Evolutionary conservation across 2,329 filamentous ascomycete genomes (phyloP), one percentile per base, ranked within the genome.

Genomic region (Aspergillus caelatus): DNA sequence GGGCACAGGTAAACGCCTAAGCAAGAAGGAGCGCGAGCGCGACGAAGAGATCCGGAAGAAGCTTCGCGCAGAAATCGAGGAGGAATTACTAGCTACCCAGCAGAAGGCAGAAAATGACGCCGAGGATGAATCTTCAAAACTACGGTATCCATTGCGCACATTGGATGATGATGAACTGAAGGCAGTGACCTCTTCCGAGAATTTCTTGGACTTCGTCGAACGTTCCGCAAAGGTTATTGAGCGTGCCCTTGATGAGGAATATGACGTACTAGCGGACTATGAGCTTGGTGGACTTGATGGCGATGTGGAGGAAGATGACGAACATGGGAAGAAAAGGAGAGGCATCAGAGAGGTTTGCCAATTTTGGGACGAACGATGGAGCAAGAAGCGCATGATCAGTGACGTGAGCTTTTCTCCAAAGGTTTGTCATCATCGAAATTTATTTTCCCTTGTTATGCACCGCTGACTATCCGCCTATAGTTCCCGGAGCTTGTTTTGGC

Each of bases 211-310:
- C 71, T 99, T 99, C 74, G 88, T 99, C 34, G 95, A 99, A 73
- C 88, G 93, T 70, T 97, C 94, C 26, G 96, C 93, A 62, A 99
- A 98, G 79, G 94, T 99, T 56, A 94, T 99, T 70, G 95, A 99
- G 81, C 88, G 95, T 72, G 94, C 95, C 6, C 82, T 99, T 67
- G 95, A 98, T 73, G 91, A 97, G 74, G 93, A 97, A 62, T 99
- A 98, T 77, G 95, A 99, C 76, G 92, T 99, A 65, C 83, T 99
- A 65, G 93, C 93, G 63, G 94, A 99, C 79, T 99, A 99, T 79
- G 93, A 93, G 45, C 83, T 96, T 45, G 91, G 92, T 63, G 91
- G 91, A 7, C 83, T 84, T 14, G 81, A 91, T 63, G 89, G 90
- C 60, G 81, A 89, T 12, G 87, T 95, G 46, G 93, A 96, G 54